Conservation (phyloP, 2,329 filamentous ascomycete genomes). For the Ascochyta fabae region DNA sequence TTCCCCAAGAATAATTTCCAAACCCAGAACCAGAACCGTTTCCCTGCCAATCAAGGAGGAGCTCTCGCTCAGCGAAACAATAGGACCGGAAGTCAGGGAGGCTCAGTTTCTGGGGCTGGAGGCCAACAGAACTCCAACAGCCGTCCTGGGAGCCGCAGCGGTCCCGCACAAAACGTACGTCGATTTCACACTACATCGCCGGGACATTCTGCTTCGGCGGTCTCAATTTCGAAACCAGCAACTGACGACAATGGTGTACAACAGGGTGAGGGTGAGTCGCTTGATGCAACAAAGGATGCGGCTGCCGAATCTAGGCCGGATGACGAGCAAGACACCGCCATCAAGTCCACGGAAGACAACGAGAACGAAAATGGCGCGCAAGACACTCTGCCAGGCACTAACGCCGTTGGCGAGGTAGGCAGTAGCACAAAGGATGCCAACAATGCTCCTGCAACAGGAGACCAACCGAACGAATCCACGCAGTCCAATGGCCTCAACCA, state of each 20-base stretch:
- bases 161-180: slow-evolving; percentile 44
- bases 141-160: slow-evolving; percentile 42
- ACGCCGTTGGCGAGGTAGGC: slow-evolving; percentile 8
- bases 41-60: slow-evolving; percentile 72
- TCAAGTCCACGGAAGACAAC: slow-evolving; percentile 39
- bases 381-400: slow-evolving; percentile 9
- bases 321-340: slow-evolving; percentile 31
- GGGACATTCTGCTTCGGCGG: slow-evolving; percentile 13
- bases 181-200: slow-evolving; percentile 31
- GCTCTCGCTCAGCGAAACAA: slow-evolving; percentile 48
- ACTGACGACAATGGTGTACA: slow-evolving; percentile 34
- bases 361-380: slow-evolving; percentile 14
- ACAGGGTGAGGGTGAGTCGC: slow-evolving; percentile 43
- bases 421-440: slow-evolving; percentile 18
- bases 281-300: slow-evolving; percentile 40
- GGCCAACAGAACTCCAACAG: slow-evolving; percentile 30
- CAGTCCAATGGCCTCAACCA: slow-evolving; percentile 36
- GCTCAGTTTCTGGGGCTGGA: slow-evolving; percentile 36
- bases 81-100: slow-evolving; percentile 52
- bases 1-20: slow-evolving; percentile 68
- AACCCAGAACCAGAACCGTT: slow-evolving; percentile 76
- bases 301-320: slow-evolving; percentile 41
- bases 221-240: slow-evolving; percentile 9
- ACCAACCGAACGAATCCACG: slow-evolving; percentile 19
- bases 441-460: slow-evolving; percentile 26